Percentiles rank a stretch among this genome's conserved stretches.
Evolutionary conservation across 2,329 filamentous ascomycete species (phyloP).

Genomic region (Trichoderma breve): DNA sequence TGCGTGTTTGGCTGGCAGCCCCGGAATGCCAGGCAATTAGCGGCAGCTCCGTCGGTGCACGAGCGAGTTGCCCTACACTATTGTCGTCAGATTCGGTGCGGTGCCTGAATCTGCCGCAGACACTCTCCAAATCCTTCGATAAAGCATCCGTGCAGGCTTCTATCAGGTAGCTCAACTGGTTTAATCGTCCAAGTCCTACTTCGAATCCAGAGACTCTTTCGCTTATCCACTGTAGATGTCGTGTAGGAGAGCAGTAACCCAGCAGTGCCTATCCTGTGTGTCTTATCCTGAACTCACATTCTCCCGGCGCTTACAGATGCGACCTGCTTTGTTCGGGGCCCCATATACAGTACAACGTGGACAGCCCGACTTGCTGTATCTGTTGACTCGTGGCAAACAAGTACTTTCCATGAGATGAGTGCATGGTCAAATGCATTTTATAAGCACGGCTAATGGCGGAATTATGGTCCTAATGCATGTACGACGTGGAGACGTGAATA

Average conservation of each 20-base stretch:
- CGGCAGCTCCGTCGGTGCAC: not conserved
- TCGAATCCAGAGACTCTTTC: not conserved
- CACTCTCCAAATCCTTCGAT: not conserved
- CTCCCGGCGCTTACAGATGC: not conserved
- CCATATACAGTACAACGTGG: constrained; percentile 13
- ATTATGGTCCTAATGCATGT: not conserved
- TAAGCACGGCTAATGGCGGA: not conserved
- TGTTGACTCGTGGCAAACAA: not conserved
- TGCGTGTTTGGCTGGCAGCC: constrained; percentile 7
- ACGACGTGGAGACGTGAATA: not conserved
- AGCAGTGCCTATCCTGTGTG: not conserved
- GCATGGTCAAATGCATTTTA: not conserved
- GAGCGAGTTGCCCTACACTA: not conserved
- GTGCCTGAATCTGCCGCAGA: not conserved
- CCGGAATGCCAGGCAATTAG: not conserved
- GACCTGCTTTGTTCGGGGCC: not conserved
- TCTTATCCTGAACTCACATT: not conserved
- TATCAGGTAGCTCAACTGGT: not conserved
- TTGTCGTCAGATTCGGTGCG: not conserved
- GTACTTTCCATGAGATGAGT: not conserved
- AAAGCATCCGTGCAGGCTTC: not conserved
- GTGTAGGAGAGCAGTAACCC: not conserved
- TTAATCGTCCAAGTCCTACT: not conserved
- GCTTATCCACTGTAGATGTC: not conserved
- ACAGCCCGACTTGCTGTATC: constrained; percentile 7